phyloP scores from a whole-genome alignment of 2,329 filamentous ascomycete species.

The Chrysosporium queenslandicum region DNA sequence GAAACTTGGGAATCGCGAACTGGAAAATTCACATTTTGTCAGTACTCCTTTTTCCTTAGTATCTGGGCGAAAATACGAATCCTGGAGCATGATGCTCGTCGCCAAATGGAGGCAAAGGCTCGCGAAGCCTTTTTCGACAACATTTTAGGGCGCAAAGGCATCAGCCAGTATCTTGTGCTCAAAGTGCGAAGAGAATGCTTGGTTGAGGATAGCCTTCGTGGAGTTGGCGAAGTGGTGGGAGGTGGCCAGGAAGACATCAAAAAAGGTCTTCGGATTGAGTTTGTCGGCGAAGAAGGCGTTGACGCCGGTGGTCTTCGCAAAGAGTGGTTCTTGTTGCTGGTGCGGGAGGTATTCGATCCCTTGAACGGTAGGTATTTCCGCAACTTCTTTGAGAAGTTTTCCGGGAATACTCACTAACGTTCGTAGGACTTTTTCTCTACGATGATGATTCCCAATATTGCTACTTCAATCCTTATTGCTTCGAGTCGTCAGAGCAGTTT shows the following conservation, averaged over 20 bases:
- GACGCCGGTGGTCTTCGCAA: constrained; percentile 84
- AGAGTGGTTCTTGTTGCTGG: constrained; percentile 85
- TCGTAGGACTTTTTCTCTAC: constrained; percentile 74
- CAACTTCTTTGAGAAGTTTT: constrained; percentile 1
- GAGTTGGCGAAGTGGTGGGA: constrained; percentile 75
- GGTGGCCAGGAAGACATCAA: constrained; percentile 76
- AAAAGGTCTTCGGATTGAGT: constrained; percentile 76
- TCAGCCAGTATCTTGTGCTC: constrained; percentile 68
- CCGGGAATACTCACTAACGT: constrained; percentile 5
- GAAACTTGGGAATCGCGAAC: constrained; percentile 72
- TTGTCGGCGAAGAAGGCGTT: constrained; percentile 79
- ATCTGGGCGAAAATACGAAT: constrained; percentile 90
- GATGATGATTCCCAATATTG: constrained; percentile 84
- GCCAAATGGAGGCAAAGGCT: constrained; percentile 82
- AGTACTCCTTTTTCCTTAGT: constrained; percentile 84
- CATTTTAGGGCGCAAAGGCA: constrained; percentile 62
- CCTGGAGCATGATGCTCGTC: constrained; percentile 72
- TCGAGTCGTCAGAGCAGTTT: constrained; percentile 85
- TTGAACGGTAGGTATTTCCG: constrained; percentile 58
- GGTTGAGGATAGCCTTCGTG: constrained; percentile 75
- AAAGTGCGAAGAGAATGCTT: constrained; percentile 74
- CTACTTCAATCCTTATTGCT: constrained; percentile 85
- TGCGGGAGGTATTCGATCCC: constrained; percentile 83
- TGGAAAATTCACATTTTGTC: constrained; percentile 74
- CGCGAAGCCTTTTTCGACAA: constrained; percentile 85